Evolutionary conservation across 2,329 filamentous ascomycete species (phyloP).

Genomic region (Parastagonospora nodorum): DNA sequence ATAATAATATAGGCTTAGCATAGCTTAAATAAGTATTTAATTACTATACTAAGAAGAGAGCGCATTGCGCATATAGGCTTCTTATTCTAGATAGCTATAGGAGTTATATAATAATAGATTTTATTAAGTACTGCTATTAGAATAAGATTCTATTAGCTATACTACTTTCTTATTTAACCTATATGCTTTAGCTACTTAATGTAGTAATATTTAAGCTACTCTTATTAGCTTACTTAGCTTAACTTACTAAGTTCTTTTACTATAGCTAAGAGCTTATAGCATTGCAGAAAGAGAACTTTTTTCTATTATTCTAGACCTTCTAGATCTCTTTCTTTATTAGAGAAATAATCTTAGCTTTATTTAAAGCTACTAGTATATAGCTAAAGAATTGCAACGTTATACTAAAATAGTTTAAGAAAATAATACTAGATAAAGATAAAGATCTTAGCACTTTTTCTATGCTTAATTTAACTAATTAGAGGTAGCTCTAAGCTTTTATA

Average conservation of each 20-base stretch:
- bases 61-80: not conserved
- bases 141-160: too few species aligned
- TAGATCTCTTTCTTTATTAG: not conserved
- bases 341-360: not conserved
- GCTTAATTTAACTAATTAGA: conserved; percentile 4
- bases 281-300: conserved; percentile 4
- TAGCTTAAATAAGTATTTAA: too few species aligned
- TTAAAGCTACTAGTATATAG: not conserved
- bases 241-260: not conserved
- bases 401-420: too few species aligned
- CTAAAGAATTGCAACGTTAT: not conserved
- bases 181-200: conserved; percentile 8
- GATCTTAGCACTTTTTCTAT: too few species aligned
- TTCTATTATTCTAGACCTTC: not conserved
- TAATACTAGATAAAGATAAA: too few species aligned
- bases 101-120: conserved; percentile 2
- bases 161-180: conserved; percentile 9
- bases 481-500: too few species aligned
- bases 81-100: conserved; percentile 9
- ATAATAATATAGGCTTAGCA: not conserved
- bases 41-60: not conserved
- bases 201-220: conserved; percentile 2
- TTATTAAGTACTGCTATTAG: conserved; percentile 11
- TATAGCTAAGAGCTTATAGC: not conserved
- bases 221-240: not conserved